Base-by-base conservation (phyloP, 2,329 filamentous ascomycete species). In the Paecilomyces formosus region DNA sequence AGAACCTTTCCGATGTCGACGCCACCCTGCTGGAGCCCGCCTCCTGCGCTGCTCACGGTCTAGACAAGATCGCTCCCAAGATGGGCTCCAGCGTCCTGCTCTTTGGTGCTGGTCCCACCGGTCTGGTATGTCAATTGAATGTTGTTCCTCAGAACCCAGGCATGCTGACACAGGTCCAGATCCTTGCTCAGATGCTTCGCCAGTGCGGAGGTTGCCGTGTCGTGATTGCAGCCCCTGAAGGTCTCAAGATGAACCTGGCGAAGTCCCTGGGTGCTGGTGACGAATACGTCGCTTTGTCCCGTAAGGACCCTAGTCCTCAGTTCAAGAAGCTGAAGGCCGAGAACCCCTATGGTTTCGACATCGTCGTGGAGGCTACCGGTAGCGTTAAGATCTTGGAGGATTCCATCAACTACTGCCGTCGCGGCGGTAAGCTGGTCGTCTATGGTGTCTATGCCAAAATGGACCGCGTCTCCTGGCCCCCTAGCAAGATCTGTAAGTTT, bases 311-410 rank as follows among this genome's bases (percentile, higher is more conserved):
- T 5, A 73, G 78, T 39, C 79, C 78, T 15, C 85, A 88, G 67
- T 87, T 88, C 71, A 76, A 81, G 52, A 76, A 85, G 66, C 75
- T 90, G 61, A 85, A 85, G 75, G 74, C 76, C 50, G 80, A 85
- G 53, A 85, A 90, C 72, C 86, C 87, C 0, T 85, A 89, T 66
- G 88, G 88, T 3, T 90, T 90, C 68, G 87, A 90, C 64, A 85
- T 89, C 62, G 85, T 88, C 24, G 81, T 88, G 22, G 85, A 89
- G 76, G 87, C 87, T 35, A 89, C 87, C 12, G 88, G 88, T 18
- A 87, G 82, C 55, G 78, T 83, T 53, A 85, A 84, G 72, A 86
- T 90, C 54, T 80, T 90, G 2, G 87, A 90, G 69, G 82, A 87
- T 66, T 79, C 86, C 28, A 88, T 90, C 71, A 80, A 89, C 74